These are phyloP conservation scores for Suillus hirtellus DNA, from an alignment of 768 basidiomycete species.

Conservation along the genomic window DNA sequence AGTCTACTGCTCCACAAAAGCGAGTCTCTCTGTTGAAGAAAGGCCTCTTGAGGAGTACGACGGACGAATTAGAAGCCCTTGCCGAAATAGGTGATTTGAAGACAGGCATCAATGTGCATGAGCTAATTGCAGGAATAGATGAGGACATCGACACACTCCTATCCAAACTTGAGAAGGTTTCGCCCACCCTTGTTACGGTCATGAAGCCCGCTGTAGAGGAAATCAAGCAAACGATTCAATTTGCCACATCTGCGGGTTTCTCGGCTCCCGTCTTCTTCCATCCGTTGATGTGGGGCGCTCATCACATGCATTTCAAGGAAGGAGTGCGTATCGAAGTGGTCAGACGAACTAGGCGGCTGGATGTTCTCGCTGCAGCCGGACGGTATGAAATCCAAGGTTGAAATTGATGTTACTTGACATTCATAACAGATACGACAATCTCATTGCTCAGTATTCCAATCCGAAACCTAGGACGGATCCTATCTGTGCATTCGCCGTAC, in stretches of 20 bases:
- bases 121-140: slow-evolving; percentile 39
- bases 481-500: slow-evolving; percentile 69
- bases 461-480: slow-evolving; percentile 53
- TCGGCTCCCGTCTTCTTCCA: slow-evolving; percentile 62
- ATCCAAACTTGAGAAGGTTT: slow-evolving; percentile 57
- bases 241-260: slow-evolving; percentile 62
- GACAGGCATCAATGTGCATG: not conserved
- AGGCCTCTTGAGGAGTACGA: slow-evolving; percentile 61
- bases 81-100: slow-evolving; percentile 53
- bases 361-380: slow-evolving; percentile 81
- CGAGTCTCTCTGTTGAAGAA: slow-evolving; percentile 68
- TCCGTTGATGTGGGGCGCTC: slow-evolving; percentile 72
- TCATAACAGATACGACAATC: slow-evolving; percentile 62
- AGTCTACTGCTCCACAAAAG: slow-evolving; percentile 68
- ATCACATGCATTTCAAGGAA: slow-evolving; percentile 65
- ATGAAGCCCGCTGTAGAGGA: slow-evolving; percentile 58
- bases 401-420: slow-evolving; percentile 5
- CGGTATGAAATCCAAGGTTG: slow-evolving; percentile 45
- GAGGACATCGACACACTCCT: slow-evolving; percentile 62
- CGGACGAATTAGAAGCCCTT: slow-evolving; percentile 75
- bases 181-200: slow-evolving; percentile 49
- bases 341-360: slow-evolving; percentile 60
- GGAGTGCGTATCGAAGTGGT: slow-evolving; percentile 79
- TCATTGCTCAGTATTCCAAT: slow-evolving; percentile 62
- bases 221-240: slow-evolving; percentile 61